Percentiles rank a stretch among this genome's conserved stretches.
These are phyloP conservation scores for Stenocarpella maydis DNA, from an alignment of 2,329 filamentous ascomycete genomes.

Conservation along the genomic window DNA sequence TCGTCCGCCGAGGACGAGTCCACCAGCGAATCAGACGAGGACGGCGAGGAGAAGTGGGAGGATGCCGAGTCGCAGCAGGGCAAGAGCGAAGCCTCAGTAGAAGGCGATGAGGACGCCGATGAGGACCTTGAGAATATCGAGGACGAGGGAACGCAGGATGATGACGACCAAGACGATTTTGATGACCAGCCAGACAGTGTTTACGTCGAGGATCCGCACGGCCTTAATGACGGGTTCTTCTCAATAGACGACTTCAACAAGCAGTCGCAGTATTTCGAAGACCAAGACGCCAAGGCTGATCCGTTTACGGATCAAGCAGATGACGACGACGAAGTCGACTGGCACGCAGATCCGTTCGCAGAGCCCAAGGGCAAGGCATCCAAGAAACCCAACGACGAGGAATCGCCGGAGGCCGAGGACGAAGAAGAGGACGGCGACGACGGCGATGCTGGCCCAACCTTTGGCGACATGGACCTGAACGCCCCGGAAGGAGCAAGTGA, in stretches of 20 bases:
- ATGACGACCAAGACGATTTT: slow-evolving; percentile 51
- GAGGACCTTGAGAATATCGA: slow-evolving; percentile 44
- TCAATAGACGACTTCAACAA: slow-evolving; percentile 98
- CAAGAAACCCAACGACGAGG: slow-evolving; percentile 38
- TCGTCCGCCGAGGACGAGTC: slow-evolving; percentile 36
- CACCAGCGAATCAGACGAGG: slow-evolving; percentile 46
- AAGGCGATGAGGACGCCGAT: slow-evolving; percentile 43
- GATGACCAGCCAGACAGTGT: slow-evolving; percentile 61
- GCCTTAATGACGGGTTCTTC: slow-evolving; percentile 97
- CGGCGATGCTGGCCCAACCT: slow-evolving; percentile 82
- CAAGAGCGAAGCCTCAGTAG: slow-evolving; percentile 40
- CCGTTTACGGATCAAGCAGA: slow-evolving; percentile 76
- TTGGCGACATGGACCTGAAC: slow-evolving; percentile 80
- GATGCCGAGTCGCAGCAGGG: slow-evolving; percentile 43
- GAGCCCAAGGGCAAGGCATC: slow-evolving; percentile 39
- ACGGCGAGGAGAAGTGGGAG: slow-evolving; percentile 47
- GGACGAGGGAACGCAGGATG: slow-evolving; percentile 41
- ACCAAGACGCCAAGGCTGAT: slow-evolving; percentile 81
- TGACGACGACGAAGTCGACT: slow-evolving; percentile 89
- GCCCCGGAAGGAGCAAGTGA: slow-evolving; percentile 74
- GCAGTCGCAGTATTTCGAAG: slow-evolving; percentile 88
- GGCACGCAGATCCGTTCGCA: slow-evolving; percentile 78
- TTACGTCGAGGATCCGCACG: slow-evolving; percentile 77
- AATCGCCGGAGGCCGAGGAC: slow-evolving; percentile 42
- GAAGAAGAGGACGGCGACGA: slow-evolving; percentile 65